phyloP scores from a whole-genome alignment of 371 early-diverging fungal genomes.

The Lichtheimia hyalospora region DNA sequence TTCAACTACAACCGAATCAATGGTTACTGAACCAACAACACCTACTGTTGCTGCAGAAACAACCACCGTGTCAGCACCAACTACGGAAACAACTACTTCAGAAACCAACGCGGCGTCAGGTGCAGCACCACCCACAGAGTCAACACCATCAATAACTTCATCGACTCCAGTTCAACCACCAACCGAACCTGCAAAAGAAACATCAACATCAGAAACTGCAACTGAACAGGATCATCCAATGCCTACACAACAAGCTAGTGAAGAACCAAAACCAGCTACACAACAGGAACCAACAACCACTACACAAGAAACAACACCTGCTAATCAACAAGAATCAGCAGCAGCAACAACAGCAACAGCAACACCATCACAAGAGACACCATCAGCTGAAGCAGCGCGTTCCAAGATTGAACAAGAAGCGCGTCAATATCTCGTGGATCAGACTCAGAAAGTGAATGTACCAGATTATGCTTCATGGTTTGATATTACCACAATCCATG shows the following conservation, averaged over 20 bases:
- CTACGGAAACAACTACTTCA: too few species aligned
- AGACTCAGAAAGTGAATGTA: conserved; percentile 73
- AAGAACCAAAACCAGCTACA: neutral
- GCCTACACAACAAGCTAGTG: neutral
- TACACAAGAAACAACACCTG: neutral
- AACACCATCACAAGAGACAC: neutral
- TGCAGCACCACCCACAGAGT: neutral
- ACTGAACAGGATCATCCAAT: neutral
- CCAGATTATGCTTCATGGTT: conserved; percentile 97
- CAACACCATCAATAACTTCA: conserved; percentile 2
- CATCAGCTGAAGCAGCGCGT: conserved; percentile 12
- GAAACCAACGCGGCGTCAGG: neutral
- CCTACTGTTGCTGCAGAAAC: too few species aligned
- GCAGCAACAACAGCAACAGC: too few species aligned
- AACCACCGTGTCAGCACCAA: too few species aligned
- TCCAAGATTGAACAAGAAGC: conserved; percentile 66
- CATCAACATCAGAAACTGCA: neutral
- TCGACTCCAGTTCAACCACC: neutral
- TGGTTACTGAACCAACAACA: neutral
- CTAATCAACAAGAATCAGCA: neutral
- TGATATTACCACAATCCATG: conserved; percentile 77
- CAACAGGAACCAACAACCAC: neutral
- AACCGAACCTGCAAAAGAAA: neutral
- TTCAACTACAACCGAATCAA: neutral
- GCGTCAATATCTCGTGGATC: conserved; percentile 67